A percentile compares a stretch with the other conserved stretches of the same genome.
phyloP scores from a whole-genome alignment of 2,329 filamentous ascomycete species.

The Talaromyces sp. region DNA sequence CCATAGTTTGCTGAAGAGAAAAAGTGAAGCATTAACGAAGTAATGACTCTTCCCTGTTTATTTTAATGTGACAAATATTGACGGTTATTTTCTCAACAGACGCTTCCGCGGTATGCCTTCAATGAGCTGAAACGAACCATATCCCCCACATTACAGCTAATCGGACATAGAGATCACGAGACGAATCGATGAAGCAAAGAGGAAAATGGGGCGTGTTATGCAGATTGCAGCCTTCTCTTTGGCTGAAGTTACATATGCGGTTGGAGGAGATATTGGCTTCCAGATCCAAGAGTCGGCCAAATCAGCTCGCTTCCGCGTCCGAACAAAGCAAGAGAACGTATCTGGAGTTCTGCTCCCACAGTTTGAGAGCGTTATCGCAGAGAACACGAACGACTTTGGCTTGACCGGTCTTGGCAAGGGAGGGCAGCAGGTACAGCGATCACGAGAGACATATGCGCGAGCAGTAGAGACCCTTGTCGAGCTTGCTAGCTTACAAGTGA shows the following conservation, averaged over 20 bases:
- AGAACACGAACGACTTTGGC: constrained; percentile 91
- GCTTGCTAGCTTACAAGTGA: constrained; percentile 78
- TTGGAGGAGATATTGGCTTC: constrained; percentile 91
- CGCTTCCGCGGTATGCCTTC: constrained; percentile 72
- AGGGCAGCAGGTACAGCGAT: constrained; percentile 92
- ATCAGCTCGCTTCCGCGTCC: constrained; percentile 83
- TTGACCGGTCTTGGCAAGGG: constrained; percentile 94
- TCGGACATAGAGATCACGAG: constrained; percentile 72
- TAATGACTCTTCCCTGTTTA: constrained; percentile 40
- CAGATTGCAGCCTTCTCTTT: constrained; percentile 97
- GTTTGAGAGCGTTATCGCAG: constrained; percentile 85
- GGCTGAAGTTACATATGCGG: constrained; percentile 94
- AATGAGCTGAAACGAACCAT: constrained; percentile 17
- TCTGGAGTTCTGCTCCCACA: constrained; percentile 90
- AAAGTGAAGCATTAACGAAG: constrained; percentile 98
- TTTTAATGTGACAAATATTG: constrained; percentile 15
- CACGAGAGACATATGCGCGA: constrained; percentile 89
- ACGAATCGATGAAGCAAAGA: constrained; percentile 97
- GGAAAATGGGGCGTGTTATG: constrained; percentile 99
- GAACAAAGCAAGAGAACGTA: constrained; percentile 96
- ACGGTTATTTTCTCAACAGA: constrained; percentile 44
- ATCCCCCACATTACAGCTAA: constrained; percentile 23
- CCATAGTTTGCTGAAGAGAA: constrained; percentile 91
- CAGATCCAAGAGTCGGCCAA: constrained; percentile 96
- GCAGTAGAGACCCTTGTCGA: constrained; percentile 96